Conservation (phyloP, 805 yeast species). For the Jamesozyma hellenica region DNA sequence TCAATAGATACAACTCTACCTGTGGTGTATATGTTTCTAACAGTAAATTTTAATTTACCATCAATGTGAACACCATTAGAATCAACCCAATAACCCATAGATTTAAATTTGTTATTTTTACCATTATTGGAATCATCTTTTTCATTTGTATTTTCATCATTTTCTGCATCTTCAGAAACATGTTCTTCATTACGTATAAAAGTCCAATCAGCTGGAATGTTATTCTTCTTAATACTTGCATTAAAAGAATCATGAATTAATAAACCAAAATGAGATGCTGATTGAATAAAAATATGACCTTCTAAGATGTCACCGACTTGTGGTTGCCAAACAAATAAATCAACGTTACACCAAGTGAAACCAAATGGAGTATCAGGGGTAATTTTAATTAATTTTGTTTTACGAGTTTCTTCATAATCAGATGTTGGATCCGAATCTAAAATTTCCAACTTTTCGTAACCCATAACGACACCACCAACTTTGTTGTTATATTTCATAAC, state of each 20-base stretch:
- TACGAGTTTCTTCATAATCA: slow-evolving; percentile 29
- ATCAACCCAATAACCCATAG: slow-evolving; percentile 85
- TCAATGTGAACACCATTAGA: slow-evolving; percentile 63
- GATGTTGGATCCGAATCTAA: slow-evolving; percentile 37
- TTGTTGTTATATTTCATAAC: slow-evolving; percentile 70
- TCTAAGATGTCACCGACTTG: slow-evolving; percentile 76
- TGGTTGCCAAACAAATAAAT: slow-evolving; percentile 83
- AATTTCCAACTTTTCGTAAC: slow-evolving; percentile 58
- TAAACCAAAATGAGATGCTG: slow-evolving; percentile 89
- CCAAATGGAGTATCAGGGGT: slow-evolving; percentile 79
- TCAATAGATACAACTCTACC: slow-evolving; percentile 80
- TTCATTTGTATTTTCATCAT: slow-evolving; percentile 7
- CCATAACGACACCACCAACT: slow-evolving; percentile 74
- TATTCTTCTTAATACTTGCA: slow-evolving; percentile 77
- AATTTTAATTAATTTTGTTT: slow-evolving; percentile 46
- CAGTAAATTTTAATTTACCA: slow-evolving; percentile 70
- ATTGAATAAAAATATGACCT: slow-evolving; percentile 84
- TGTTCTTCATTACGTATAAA: slow-evolving; percentile 72
- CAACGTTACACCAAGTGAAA: slow-evolving; percentile 77
- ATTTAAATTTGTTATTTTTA: slow-evolving; percentile 26
- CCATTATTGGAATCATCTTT: slow-evolving; percentile 7
- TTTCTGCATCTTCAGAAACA: slow-evolving; percentile 16
- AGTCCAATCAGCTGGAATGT: slow-evolving; percentile 79
- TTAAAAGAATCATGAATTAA: slow-evolving; percentile 88
- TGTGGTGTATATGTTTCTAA: slow-evolving; percentile 60